phyloP scores from a whole-genome alignment of 805 yeast genomes.

The Naumovozyma dairenensis region DNA sequence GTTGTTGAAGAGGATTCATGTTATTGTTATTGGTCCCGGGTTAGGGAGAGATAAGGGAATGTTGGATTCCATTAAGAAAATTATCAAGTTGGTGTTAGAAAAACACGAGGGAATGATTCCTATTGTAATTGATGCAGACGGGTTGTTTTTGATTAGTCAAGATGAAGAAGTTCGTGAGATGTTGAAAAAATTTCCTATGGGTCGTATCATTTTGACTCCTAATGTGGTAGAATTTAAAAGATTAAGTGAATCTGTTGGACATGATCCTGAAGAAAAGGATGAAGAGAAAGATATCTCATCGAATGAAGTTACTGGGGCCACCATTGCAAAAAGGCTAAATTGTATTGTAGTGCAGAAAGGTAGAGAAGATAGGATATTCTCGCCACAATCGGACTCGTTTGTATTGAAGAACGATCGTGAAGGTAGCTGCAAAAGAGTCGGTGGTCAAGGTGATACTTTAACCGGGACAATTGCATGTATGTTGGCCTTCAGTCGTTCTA shows the following conservation, averaged over 20 bases:
- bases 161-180: slow-evolving; percentile 16
- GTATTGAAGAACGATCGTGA: slow-evolving; percentile 34
- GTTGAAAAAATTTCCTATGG: slow-evolving; percentile 41
- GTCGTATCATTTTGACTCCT: slow-evolving; percentile 72
- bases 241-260: slow-evolving; percentile 39
- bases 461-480: slow-evolving; percentile 80
- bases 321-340: slow-evolving; percentile 17
- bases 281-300: slow-evolving; percentile 4
- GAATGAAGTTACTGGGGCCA: slow-evolving; percentile 22
- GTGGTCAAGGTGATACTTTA: slow-evolving; percentile 94
- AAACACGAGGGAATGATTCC: slow-evolving; percentile 52
- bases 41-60: slow-evolving; percentile 72
- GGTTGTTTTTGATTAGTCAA: slow-evolving; percentile 53
- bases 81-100: slow-evolving; percentile 38
- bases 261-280: slow-evolving; percentile 23
- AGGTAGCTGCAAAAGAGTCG: slow-evolving; percentile 77
- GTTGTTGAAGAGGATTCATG: slow-evolving; percentile 61
- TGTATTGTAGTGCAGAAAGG: slow-evolving; percentile 58
- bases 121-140: slow-evolving; percentile 85
- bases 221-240: slow-evolving; percentile 78
- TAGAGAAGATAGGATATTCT: slow-evolving; percentile 40
- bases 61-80: slow-evolving; percentile 47
- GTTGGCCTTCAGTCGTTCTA: slow-evolving; percentile 64
- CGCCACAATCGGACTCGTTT: slow-evolving; percentile 37
- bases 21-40: slow-evolving; percentile 87